Evolutionary conservation across 2,329 filamentous ascomycete genomes (phyloP).

Genomic region (Hymenoscyphus albidus): DNA sequence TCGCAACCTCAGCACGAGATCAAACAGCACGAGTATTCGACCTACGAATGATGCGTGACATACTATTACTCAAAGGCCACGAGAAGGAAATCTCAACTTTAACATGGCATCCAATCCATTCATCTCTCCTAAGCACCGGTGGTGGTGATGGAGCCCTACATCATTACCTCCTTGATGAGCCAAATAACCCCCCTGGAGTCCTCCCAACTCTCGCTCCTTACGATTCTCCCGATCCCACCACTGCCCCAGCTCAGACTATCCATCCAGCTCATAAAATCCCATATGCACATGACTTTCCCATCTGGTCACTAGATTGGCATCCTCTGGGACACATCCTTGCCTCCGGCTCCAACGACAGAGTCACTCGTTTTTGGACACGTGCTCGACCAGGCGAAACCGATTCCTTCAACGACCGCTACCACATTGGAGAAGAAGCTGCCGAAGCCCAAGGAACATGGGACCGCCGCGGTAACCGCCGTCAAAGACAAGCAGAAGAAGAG

Average conservation of each 20-base stretch:
- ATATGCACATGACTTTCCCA: constrained; percentile 88
- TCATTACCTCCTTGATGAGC: constrained; percentile 95
- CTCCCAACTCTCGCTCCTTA: constrained; percentile 74
- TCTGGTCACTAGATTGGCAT: constrained; percentile 98
- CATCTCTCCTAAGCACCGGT: constrained; percentile 83
- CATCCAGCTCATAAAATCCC: constrained; percentile 84
- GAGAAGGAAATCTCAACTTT: constrained; percentile 94
- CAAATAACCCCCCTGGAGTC: constrained; percentile 74
- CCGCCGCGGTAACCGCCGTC: constrained; percentile 69
- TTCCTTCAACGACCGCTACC: constrained; percentile 84
- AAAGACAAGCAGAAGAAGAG: constrained; percentile 88
- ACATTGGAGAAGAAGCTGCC: constrained; percentile 89
- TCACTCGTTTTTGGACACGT: constrained; percentile 95
- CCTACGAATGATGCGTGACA: constrained; percentile 96
- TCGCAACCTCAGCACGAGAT: constrained; percentile 90
- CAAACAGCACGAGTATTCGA: constrained; percentile 93
- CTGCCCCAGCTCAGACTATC: constrained; percentile 82
- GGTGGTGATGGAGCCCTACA: constrained; percentile 85
- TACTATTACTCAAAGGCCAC: constrained; percentile 86
- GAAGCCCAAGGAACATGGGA: constrained; percentile 96
- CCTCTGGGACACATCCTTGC: constrained; percentile 92
- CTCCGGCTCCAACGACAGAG: constrained; percentile 92
- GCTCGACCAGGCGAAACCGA: constrained; percentile 83
- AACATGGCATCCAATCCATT: constrained; percentile 89
- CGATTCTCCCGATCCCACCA: constrained; percentile 74